Conservation (phyloP, 1,284 basidiomycete genomes). For the Trichosporon sp. region DNA sequence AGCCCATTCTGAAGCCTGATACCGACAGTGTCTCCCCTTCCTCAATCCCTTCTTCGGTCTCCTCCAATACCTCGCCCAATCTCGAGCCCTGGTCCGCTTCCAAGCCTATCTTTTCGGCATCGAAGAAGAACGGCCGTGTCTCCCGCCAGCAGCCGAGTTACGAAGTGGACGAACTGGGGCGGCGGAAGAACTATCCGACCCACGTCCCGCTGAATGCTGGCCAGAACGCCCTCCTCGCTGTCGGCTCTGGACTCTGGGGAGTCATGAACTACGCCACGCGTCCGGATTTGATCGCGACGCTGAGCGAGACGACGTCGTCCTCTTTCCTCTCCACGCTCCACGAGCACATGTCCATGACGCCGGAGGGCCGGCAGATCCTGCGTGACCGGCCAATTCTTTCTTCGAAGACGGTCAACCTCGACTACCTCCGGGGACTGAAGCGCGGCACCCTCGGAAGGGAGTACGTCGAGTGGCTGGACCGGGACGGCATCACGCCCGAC, state of each 20-base stretch:
- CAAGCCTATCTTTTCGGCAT: background rate
- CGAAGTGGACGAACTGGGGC: background rate
- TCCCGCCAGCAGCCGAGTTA: too few species aligned
- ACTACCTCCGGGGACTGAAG: slow-evolving; percentile 66
- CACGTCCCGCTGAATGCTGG: slow-evolving; percentile 79
- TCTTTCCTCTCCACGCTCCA: slow-evolving; percentile 77
- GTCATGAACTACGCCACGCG: slow-evolving; percentile 69
- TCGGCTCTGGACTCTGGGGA: slow-evolving; percentile 82
- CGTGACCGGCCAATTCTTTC: slow-evolving; percentile 81
- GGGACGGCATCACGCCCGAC: slow-evolving; percentile 91
- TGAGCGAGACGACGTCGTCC: slow-evolving; percentile 86
- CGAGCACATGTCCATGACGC: slow-evolving; percentile 73
- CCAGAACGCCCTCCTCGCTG: slow-evolving; percentile 81
- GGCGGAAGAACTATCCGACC: slow-evolving; percentile 61
- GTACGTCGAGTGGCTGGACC: slow-evolving; percentile 88
- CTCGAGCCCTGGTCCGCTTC: background rate
- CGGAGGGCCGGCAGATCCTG: slow-evolving; percentile 80
- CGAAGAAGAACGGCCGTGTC: slow-evolving; percentile 6
- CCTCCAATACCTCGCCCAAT: background rate
- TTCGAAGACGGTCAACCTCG: slow-evolving; percentile 74
- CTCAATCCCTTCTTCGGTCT: background rate
- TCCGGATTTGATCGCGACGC: slow-evolving; percentile 86
- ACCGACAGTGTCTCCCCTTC: background rate
- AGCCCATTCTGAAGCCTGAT: slow-evolving; percentile 2
- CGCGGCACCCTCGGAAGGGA: slow-evolving; percentile 83